Percentiles rank a stretch among this genome's conserved stretches.
phyloP scores from a whole-genome alignment of 2,329 filamentous ascomycete species.

The Cercospora sp. region DNA sequence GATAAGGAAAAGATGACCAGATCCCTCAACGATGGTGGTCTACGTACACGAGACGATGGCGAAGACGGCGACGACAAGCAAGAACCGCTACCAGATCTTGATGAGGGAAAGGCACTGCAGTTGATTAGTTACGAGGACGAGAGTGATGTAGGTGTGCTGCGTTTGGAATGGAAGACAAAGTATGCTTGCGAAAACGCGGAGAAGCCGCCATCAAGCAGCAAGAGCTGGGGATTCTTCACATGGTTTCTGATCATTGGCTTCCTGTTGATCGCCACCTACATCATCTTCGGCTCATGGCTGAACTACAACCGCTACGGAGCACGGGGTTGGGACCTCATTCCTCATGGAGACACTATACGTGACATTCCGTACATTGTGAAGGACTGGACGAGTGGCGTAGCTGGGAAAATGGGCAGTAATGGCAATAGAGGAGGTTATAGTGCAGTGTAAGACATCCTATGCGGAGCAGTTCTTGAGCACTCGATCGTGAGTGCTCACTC shows the following conservation, averaged over 20 bases:
- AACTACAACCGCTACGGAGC: slow-evolving; percentile 98
- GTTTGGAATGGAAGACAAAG: slow-evolving; percentile 82
- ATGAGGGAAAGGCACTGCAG: slow-evolving; percentile 64
- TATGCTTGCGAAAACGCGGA: slow-evolving; percentile 71
- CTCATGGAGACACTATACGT: slow-evolving; percentile 87
- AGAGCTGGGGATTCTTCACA: slow-evolving; percentile 92
- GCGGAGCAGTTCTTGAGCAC: slow-evolving; percentile 6
- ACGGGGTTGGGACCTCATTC: slow-evolving; percentile 89
- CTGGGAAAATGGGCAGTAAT: slow-evolving; percentile 76
- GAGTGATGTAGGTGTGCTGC: slow-evolving; percentile 62
- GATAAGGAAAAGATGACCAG: slow-evolving; percentile 57
- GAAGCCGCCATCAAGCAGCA: slow-evolving; percentile 46
- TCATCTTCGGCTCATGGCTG: slow-evolving; percentile 97
- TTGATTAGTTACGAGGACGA: slow-evolving; percentile 71
- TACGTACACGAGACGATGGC: slow-evolving; percentile 41
- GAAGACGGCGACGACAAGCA: slow-evolving; percentile 39
- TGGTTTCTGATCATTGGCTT: slow-evolving; percentile 93
- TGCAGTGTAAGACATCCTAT: slow-evolving; percentile 59
- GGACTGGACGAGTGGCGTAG: slow-evolving; percentile 77
- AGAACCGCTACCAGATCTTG: slow-evolving; percentile 43
- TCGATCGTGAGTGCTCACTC: slow-evolving; percentile 14
- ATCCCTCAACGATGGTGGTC: slow-evolving; percentile 55
- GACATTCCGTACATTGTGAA: slow-evolving; percentile 90
- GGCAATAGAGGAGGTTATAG: slow-evolving; percentile 90
- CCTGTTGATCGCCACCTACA: slow-evolving; percentile 79